Conservation (phyloP, 78 protist genomes). For the Acrasis kona region DNA sequence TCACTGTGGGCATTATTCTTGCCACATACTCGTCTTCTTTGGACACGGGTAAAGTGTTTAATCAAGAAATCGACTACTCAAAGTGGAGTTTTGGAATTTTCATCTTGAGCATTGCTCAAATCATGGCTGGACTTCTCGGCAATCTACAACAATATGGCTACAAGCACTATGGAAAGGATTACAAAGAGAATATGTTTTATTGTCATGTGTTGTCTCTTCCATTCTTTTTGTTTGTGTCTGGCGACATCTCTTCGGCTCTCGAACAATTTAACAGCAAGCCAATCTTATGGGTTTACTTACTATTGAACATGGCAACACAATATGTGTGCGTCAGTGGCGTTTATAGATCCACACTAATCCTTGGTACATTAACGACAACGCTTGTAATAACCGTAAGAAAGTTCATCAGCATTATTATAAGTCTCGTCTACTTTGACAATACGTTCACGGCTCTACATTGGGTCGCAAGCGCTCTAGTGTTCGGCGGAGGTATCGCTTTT, state of each 20-base stretch:
- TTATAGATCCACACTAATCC: not conserved
- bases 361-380: not conserved
- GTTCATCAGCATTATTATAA: not conserved
- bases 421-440: not conserved
- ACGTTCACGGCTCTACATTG: not conserved
- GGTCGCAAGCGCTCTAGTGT: not conserved
- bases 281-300: not conserved
- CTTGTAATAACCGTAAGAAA: not conserved
- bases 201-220: not conserved
- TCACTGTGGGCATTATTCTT: not conserved
- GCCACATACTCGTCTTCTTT: not conserved
- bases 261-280: not conserved
- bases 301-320: not conserved
- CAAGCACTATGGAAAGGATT: not conserved
- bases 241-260: not conserved
- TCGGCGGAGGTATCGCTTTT: not conserved
- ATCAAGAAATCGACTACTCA: not conserved
- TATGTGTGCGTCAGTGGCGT: not conserved
- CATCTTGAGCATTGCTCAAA: not conserved
- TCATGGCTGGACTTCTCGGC: not conserved
- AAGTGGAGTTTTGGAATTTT: not conserved
- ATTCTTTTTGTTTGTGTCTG: not conserved
- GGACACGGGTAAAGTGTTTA: not conserved
- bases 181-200: not conserved
- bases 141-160: not conserved